phyloP scores from a whole-genome alignment of 2,329 filamentous ascomycete genomes.

The Calonectria fujianensis region DNA sequence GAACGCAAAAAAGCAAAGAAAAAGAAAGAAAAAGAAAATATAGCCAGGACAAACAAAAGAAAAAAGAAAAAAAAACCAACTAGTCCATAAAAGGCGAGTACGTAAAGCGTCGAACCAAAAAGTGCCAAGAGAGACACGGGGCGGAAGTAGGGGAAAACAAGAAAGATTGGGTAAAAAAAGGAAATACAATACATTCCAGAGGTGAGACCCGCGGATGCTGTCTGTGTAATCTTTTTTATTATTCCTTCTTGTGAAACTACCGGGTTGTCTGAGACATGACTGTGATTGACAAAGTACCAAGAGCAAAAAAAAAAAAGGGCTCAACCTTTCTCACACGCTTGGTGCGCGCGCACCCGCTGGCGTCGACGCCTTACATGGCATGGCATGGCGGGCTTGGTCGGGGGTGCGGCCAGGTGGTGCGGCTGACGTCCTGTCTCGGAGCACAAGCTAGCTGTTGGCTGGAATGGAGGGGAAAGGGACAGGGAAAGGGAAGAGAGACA shows the following conservation, averaged over 20 bases:
- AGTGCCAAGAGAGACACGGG: not conserved
- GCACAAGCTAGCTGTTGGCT: not conserved
- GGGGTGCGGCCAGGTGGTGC: not conserved
- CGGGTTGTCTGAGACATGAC: slow-evolving; percentile 5
- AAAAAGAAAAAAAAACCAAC: not conserved
- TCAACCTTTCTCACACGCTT: not conserved
- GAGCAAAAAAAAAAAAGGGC: not conserved
- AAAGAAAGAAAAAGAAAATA: not conserved
- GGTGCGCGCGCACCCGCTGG: not conserved
- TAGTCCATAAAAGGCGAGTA: not conserved
- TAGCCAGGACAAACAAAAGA: not conserved
- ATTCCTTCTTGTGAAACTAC: not conserved
- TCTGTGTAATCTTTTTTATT: too few species aligned
- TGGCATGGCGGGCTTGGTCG: not conserved
- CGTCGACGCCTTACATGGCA: slow-evolving; percentile 5
- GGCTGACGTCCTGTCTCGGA: slow-evolving; percentile 31
- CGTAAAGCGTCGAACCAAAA: not conserved
- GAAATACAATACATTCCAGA: slow-evolving; percentile 3
- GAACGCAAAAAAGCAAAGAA: slow-evolving; percentile 2
- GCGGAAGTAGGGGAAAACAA: not conserved
- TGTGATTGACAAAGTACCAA: not conserved
- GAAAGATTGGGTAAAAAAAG: not conserved
- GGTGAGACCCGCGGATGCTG: not conserved
- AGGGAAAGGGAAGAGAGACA: not conserved
- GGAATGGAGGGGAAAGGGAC: not conserved